Conservation (phyloP, 2,329 filamentous ascomycete species). For the Scedosporium boydii region DNA sequence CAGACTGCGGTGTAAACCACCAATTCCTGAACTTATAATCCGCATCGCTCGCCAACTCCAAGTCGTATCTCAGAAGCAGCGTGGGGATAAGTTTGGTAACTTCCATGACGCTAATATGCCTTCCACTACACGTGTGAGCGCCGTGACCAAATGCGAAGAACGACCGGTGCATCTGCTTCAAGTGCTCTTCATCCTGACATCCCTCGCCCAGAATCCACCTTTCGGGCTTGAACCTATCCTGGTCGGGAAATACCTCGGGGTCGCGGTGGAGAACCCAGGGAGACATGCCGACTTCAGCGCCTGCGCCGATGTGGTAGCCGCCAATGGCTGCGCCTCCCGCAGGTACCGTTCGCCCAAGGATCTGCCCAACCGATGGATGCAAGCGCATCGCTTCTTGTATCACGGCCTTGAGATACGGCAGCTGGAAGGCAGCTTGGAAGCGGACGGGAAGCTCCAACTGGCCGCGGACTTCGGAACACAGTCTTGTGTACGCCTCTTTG, state of each 20-base stretch:
- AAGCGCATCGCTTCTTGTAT: conserved; percentile 38
- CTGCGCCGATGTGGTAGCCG: conserved; percentile 14
- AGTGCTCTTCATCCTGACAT: conserved; percentile 1
- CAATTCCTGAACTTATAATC: neutral
- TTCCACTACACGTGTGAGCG: conserved; percentile 11
- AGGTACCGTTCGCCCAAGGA: conserved; percentile 28
- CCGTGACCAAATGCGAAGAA: conserved; percentile 12
- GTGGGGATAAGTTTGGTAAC: neutral
- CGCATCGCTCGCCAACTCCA: neutral
- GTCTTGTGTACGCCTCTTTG: conserved; percentile 15
- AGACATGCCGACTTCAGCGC: conserved; percentile 17
- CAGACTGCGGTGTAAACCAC: neutral
- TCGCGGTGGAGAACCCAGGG: conserved; percentile 18
- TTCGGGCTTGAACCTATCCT: conserved; percentile 16
- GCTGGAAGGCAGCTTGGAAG: conserved; percentile 10
- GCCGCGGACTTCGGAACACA: conserved; percentile 5
- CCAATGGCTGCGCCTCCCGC: conserved; percentile 9
- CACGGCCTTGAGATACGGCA: conserved; percentile 29
- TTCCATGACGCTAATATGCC: conserved; percentile 5
- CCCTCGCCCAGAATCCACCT: conserved; percentile 14
- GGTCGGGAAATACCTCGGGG: conserved; percentile 14
- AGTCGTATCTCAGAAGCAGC: neutral
- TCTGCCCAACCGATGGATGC: conserved; percentile 32
- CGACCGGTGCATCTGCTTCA: conserved; percentile 9
- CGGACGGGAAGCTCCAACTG: conserved; percentile 14